A percentile compares a stretch with the other conserved stretches of the same genome.
phyloP scores from a whole-genome alignment of 1,284 basidiomycete genomes.

The Sporisorium exsertum region DNA sequence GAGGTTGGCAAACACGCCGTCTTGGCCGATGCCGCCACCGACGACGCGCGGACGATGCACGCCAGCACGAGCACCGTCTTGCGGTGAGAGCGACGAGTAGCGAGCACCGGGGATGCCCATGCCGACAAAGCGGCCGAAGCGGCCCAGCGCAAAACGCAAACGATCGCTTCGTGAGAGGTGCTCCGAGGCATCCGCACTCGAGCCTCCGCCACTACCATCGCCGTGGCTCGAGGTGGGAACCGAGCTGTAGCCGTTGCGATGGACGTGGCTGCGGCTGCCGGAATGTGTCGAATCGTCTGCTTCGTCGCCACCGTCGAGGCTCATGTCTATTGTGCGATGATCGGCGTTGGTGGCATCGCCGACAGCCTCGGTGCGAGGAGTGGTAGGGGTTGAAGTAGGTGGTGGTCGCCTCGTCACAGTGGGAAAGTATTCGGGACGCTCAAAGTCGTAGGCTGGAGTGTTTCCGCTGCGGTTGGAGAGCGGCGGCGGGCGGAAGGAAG shows the following conservation, averaged over 20 bases:
- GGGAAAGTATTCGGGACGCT: slow-evolving; percentile 59
- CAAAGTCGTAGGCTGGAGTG: slow-evolving; percentile 57
- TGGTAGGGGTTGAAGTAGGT: slow-evolving; percentile 25
- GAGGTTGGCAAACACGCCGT: slow-evolving; percentile 96
- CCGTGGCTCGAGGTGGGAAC: slow-evolving; percentile 28
- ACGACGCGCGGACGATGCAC: slow-evolving; percentile 45
- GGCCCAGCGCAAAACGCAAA: slow-evolving; percentile 54
- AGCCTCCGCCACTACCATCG: slow-evolving; percentile 1
- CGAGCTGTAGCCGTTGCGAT: slow-evolving; percentile 37
- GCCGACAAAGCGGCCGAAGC: slow-evolving; percentile 64
- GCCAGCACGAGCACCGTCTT: slow-evolving; percentile 29
- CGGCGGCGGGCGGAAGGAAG: slow-evolving; percentile 10
- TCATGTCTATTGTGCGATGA: slow-evolving; percentile 44
- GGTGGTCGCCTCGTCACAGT: slow-evolving; percentile 28
- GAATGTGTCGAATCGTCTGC: slow-evolving; percentile 27
- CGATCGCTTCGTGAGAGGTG: slow-evolving; percentile 43
- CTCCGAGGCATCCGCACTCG: slow-evolving; percentile 21
- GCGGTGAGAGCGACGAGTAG: slow-evolving; percentile 48
- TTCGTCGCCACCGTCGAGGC: slow-evolving; percentile 26
- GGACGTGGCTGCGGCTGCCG: slow-evolving; percentile 8
- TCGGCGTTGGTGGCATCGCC: background rate
- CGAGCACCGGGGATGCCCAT: slow-evolving; percentile 67
- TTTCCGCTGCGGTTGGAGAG: slow-evolving; percentile 6
- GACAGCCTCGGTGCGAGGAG: slow-evolving; percentile 13
- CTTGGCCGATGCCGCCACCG: slow-evolving; percentile 86